Percentiles rank a stretch among this genome's conserved stretches.
Conservation (phyloP, 2,329 filamentous ascomycete genomes). For the Arthrobotrys conoides region DNA sequence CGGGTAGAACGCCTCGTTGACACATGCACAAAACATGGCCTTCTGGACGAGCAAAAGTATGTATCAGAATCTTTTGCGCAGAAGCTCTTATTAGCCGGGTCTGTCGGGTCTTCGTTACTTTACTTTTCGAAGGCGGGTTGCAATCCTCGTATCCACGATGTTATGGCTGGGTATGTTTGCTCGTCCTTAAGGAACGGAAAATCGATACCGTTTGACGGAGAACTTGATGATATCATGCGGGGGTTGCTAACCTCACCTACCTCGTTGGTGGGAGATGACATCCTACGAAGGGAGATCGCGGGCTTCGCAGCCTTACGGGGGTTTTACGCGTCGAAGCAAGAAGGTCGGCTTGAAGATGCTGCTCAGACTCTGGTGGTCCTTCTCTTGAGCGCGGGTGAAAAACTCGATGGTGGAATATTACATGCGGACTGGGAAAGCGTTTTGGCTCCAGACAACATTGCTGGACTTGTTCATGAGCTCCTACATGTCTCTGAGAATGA, state of each 20-base stretch:
- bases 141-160: constrained; percentile 44
- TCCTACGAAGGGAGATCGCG: constrained; percentile 53
- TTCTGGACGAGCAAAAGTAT: constrained; percentile 50
- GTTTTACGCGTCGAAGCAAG: constrained; percentile 45
- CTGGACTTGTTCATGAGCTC: constrained; percentile 53
- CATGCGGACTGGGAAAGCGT: constrained; percentile 56
- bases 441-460: constrained; percentile 42
- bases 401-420: constrained; percentile 48
- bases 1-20: constrained; percentile 45
- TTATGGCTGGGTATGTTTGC: constrained; percentile 47
- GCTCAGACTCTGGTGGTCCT: constrained; percentile 47
- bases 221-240: constrained; percentile 44
- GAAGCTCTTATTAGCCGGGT: constrained; percentile 37
- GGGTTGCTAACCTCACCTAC: constrained; percentile 43
- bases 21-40: constrained; percentile 33
- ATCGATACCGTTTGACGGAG: constrained; percentile 28
- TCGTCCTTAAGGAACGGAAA: constrained; percentile 38
- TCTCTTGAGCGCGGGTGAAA: constrained; percentile 50
- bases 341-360: constrained; percentile 38
- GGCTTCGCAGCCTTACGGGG: constrained; percentile 55
- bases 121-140: constrained; percentile 54
- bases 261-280: constrained; percentile 44
- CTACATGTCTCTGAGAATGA: constrained; percentile 20
- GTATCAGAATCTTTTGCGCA: constrained; percentile 52
- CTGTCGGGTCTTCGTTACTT: constrained; percentile 41